These are phyloP conservation scores for Flueggea neowawraea DNA, from an alignment of 441 rosid genomes.

Conservation along the genomic window DNA sequence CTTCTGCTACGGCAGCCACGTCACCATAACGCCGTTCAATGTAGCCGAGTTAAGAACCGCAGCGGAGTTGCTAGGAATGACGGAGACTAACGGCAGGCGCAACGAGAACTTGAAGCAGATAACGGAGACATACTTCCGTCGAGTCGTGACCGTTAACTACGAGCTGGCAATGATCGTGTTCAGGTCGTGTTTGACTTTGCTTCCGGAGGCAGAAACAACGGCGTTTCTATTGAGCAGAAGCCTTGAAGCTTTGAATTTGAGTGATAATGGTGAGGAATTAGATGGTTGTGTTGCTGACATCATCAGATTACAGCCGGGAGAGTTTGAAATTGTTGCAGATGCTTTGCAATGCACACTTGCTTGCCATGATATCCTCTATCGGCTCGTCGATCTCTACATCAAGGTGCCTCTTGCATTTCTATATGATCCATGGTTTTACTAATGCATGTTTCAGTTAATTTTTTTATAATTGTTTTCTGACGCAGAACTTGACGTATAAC, in stretches of 20 bases:
- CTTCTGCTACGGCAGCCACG: conserved; percentile 58
- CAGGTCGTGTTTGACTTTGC: conserved; percentile 54
- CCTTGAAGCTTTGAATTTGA: conserved; percentile 38
- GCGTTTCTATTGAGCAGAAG: conserved; percentile 56
- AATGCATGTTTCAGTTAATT: no score
- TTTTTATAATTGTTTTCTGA: background rate
- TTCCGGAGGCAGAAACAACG: conserved; percentile 79
- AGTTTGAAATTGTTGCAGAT: conserved; percentile 49
- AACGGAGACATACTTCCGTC: conserved; percentile 62
- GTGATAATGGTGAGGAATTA: conserved; percentile 28
- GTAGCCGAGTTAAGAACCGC: conserved; percentile 60
- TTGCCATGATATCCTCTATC: conserved; percentile 64
- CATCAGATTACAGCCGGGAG: conserved; percentile 36
- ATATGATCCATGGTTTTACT: no score
- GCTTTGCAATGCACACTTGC: conserved; percentile 45
- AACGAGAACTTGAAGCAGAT: conserved; percentile 46
- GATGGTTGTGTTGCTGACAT: conserved; percentile 47
- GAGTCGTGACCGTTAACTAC: conserved; percentile 30
- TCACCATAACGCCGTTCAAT: conserved; percentile 68
- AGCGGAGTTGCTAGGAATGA: conserved; percentile 66
- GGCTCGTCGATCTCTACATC: conserved; percentile 58
- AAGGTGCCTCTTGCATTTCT: conserved; percentile 35
- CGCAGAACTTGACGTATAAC: background rate
- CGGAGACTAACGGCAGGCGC: conserved; percentile 29
- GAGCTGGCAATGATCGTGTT: conserved; percentile 49